Conservation (phyloP, 2,329 filamentous ascomycete genomes). For the Fusarium buharicum region DNA sequence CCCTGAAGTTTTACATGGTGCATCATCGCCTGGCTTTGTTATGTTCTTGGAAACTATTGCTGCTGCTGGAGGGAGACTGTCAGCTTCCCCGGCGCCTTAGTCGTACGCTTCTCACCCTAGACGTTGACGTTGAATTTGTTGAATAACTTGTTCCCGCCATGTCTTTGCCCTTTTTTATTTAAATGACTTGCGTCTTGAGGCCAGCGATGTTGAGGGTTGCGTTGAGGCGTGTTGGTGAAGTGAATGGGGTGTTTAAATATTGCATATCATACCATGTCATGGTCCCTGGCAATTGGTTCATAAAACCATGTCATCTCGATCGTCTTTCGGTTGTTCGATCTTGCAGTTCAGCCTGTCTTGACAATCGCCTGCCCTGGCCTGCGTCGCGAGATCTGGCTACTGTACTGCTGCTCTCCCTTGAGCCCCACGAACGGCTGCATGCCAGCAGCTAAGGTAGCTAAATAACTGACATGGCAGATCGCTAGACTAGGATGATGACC, state of each 20-base stretch:
- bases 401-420: slow-evolving; percentile 28
- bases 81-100: slow-evolving; percentile 1
- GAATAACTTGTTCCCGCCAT: not conserved
- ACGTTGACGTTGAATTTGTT: not conserved
- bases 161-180: not conserved
- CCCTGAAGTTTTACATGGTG: slow-evolving; percentile 18
- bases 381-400: slow-evolving; percentile 32
- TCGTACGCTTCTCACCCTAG: not conserved
- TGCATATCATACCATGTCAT: slow-evolving; percentile 19
- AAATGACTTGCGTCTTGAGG: slow-evolving; percentile 16
- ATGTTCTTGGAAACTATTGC: slow-evolving; percentile 5
- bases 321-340: slow-evolving; percentile 25
- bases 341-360: slow-evolving; percentile 33
- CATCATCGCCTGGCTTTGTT: slow-evolving; percentile 11
- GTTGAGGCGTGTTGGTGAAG: slow-evolving; percentile 18
- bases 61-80: slow-evolving; percentile 8
- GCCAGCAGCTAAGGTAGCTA: slow-evolving; percentile 18
- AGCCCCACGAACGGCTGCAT: slow-evolving; percentile 38
- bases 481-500: slow-evolving; percentile 19
- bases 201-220: slow-evolving; percentile 20
- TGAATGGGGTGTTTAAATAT: slow-evolving; percentile 26
- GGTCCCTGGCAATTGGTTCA: slow-evolving; percentile 11
- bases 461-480: slow-evolving; percentile 6
- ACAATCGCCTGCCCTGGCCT: slow-evolving; percentile 26
- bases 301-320: slow-evolving; percentile 38